Evolutionary conservation across 768 basidiomycete genomes (phyloP), one percentile per base, ranked within the genome.

Genomic region (Naganishia friedmannii): DNA sequence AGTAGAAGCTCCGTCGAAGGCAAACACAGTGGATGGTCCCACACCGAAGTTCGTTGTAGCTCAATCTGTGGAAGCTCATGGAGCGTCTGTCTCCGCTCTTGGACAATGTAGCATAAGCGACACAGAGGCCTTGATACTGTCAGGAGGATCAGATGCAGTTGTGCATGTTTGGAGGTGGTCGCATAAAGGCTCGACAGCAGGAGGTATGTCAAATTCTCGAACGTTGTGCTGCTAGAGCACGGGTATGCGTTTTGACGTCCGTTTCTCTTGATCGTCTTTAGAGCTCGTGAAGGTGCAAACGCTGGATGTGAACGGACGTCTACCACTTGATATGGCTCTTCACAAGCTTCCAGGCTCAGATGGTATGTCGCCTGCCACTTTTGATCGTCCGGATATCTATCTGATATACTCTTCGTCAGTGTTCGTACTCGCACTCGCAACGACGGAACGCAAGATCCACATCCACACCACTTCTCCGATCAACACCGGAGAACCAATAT

Each of bases 61-160:
- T 0, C 74, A 74, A 13, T 82, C 81, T 34, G 73, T 85, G 2
- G 81, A 87, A 70, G 90, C 88, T 0, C 94, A 97, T 21, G 85
- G 86, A 65, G 69, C 73, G 0, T 85, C 90, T 0, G 85, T 97
- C 32, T 89, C 91, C 15, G 84, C 88, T 2, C 78, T 97, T 3
- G 86, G 85, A 48, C 82, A 84, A 19, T 69, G 65, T 32, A 48
- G 9, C 9, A 42, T 15, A 7, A 34, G 42, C 1, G 56, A 69
- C 23, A 45, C 57, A 2, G 39, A 46, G 12, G 78, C 83, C 53
- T 80, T 83, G 42, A 71, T 94, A 10, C 84, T 89, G 2, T 92
- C 91, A 0, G 93, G 91, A 0, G 88, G 90, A 19, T 95, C 93
- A 0, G 93, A 97, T 79, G 87, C 88, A 0, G 82, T 82, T 0